Evolutionary conservation across 225 moss, liverwort and hornwort species (phyloP), one percentile per base, ranked within the genome.

Genomic region (Anthoceros angustus): DNA sequence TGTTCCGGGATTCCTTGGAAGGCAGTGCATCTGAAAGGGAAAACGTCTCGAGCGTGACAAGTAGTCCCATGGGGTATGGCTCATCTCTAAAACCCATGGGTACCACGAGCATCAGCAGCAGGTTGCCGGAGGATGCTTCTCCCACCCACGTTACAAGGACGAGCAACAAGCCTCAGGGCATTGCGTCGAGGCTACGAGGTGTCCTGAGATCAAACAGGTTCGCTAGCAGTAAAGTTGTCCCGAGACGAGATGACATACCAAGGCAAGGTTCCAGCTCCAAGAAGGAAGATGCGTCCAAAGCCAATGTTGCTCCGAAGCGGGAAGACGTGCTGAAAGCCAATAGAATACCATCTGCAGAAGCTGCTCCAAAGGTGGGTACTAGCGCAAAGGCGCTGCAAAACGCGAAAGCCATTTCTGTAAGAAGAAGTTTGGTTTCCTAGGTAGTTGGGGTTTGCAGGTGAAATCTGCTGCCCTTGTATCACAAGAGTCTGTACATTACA

Each of bases 21-120:
- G 55, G 55, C n/a, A 55, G 55, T 55, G 55, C 55, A 55, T 55
- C 55, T 23, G 55, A 55, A 55, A 55, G 55, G 55, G 55, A 55
- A 15, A 55, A 55, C 4, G 18, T 15, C 1, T 55, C 55, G 4
- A 55, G 55, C 14, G 55, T 55, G 55, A 55, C n/a, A 1, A 20
- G 55, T 15, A 55, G 55, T 55, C 55, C 55, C 0, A 9, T 23
- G 4, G 10, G 55, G 18, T 20, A 55, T 15, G 55, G 55, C 55
- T 15, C 55, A 9, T 55, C 14, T 12, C 32, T 32, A 32, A 32
- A 32, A 32, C 32, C 32, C 32, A 32, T 32, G 32, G 32, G 32
- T 32, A 32, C 2, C 32, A 4, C 0, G 14, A 15, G 55, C 23
- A 5, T 55, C n/a, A 55, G 5, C 10, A 7, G 55, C 18, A 11